phyloP scores from a whole-genome alignment of 805 yeast species.

The Hanseniaspora guilliermondii region DNA sequence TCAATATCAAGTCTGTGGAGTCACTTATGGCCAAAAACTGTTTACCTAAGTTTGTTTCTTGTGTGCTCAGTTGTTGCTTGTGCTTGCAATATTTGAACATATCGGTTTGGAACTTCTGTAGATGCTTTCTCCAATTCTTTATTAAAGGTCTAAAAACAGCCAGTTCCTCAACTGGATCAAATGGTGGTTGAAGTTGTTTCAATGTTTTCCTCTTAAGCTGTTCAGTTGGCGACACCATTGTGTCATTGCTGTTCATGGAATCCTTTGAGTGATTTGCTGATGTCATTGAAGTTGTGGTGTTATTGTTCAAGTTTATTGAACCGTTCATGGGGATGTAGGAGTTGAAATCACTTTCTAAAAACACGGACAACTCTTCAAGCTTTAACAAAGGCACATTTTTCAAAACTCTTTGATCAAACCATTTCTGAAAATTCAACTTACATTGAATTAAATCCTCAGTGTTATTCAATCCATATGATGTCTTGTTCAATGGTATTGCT shows the following conservation, averaged over 20 bases:
- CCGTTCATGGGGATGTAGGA: constrained; percentile 29
- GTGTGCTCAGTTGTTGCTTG: constrained; percentile 39
- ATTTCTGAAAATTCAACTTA: constrained; percentile 52
- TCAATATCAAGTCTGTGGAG: constrained; percentile 14
- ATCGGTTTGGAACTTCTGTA: constrained; percentile 40
- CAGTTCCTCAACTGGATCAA: constrained; percentile 69
- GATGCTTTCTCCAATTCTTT: constrained; percentile 53
- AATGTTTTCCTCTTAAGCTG: constrained; percentile 81
- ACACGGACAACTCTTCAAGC: constrained; percentile 78
- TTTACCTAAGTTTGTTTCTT: constrained; percentile 43
- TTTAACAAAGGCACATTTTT: constrained; percentile 66
- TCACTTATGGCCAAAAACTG: constrained; percentile 23
- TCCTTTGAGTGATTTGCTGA: constrained; percentile 41
- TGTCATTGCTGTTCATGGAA: constrained; percentile 27
- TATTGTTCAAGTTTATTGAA: constrained; percentile 9
- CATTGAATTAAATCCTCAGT: constrained; percentile 62
- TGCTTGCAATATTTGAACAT: constrained; percentile 43
- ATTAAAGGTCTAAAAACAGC: constrained; percentile 80
- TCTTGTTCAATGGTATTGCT: constrained; percentile 60
- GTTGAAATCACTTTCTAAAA: constrained; percentile 65
- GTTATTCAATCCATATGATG: constrained; percentile 73
- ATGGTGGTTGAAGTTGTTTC: constrained; percentile 85
- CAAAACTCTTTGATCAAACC: constrained; percentile 63
- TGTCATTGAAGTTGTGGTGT: constrained; percentile 10
- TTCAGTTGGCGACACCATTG: constrained; percentile 56